These are phyloP conservation scores for Parietaria judaica DNA, from an alignment of 306 rosid species.

Conservation along the genomic window DNA sequence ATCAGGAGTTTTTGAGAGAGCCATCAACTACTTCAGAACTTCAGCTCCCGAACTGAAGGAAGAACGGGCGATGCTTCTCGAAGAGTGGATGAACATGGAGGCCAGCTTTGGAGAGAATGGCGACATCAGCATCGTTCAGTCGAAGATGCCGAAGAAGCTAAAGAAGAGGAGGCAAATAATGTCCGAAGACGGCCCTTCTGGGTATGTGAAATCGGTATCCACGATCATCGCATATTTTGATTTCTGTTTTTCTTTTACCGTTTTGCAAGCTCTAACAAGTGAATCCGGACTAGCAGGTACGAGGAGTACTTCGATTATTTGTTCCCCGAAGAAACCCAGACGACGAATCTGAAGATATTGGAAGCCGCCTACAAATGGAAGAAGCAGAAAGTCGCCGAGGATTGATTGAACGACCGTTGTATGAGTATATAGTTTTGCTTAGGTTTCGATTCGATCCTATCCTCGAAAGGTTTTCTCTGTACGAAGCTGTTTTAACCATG, in stretches of 20 bases:
- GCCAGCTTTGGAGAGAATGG: conserved; percentile 61
- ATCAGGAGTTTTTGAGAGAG: conserved; percentile 83
- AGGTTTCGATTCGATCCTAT: not conserved
- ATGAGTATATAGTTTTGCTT: not conserved
- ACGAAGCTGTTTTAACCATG: no score
- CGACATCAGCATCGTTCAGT: conserved; percentile 63
- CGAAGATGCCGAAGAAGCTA: conserved; percentile 88
- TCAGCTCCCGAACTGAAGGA: conserved; percentile 90
- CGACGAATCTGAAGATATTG: conserved; percentile 78
- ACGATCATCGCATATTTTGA: not conserved
- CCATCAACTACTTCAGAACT: conserved; percentile 62
- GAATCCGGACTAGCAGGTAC: conserved; percentile 39
- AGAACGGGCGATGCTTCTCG: conserved; percentile 87
- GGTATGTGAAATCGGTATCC: conserved; percentile 35
- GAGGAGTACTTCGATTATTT: conserved; percentile 75
- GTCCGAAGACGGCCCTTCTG: conserved; percentile 72
- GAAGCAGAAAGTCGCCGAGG: conserved; percentile 66
- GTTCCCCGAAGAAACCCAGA: conserved; percentile 81
- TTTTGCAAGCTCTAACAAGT: conserved; percentile 11
- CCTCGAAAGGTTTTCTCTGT: no score
- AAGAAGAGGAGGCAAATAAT: conserved; percentile 69
- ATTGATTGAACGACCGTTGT: conserved; percentile 8
- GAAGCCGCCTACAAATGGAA: conserved; percentile 98
- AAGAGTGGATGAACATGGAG: conserved; percentile 88
- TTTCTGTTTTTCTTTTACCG: not conserved